Evolutionary conservation across 352 stramenopile genomes (phyloP), one percentile per base, ranked within the genome.

Genomic region (Phytophthora sojae): DNA sequence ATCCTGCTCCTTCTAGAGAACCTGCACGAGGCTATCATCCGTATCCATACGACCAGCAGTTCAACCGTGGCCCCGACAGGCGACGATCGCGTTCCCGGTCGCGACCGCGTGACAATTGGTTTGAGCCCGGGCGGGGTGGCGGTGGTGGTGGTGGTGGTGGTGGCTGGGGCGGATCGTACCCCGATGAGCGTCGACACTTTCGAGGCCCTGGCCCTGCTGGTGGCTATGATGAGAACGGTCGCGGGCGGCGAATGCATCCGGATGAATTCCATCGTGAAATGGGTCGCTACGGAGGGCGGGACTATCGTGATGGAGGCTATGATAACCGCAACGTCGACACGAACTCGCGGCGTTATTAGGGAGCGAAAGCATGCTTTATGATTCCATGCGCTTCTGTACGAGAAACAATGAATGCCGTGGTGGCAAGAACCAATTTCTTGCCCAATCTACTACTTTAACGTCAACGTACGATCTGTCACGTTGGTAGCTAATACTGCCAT

Each of bases 31-130:
- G 37, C 17, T 45, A 45, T 17, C 37, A 45, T 12, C 37, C 37
- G 14, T 14, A 45, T 7, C 37, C 37, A 15, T 45, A 45, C 37
- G 14, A 45, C 14, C 37, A 45, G 37, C 37, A 45, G 37, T 9
- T 9, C 21, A 55, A 19, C 23, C 58, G 37, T 3, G 37, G 17
- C 14, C 37, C 37, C 2, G 37, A 45, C 37, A 55, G 67, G 35
- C 37, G 61, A 49, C 68, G 51, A 44, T 75, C 62, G 11, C 57
- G 62, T 30, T 75, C 68, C n/a, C 55, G 66, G 54, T 69, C 66
- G 9, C 47, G 54, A 47, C 68, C 62, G 42, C 50, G 35, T 8
- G 39, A 35, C 11, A 15, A 14, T 39, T 59, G 61, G 62, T 45
- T 14, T 45, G 37, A 45, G 6, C 37, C 6, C 14, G 14, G 37